Evolutionary conservation across 805 yeast species (phyloP).

Genomic region (Yamadazyma akitaensis): DNA sequence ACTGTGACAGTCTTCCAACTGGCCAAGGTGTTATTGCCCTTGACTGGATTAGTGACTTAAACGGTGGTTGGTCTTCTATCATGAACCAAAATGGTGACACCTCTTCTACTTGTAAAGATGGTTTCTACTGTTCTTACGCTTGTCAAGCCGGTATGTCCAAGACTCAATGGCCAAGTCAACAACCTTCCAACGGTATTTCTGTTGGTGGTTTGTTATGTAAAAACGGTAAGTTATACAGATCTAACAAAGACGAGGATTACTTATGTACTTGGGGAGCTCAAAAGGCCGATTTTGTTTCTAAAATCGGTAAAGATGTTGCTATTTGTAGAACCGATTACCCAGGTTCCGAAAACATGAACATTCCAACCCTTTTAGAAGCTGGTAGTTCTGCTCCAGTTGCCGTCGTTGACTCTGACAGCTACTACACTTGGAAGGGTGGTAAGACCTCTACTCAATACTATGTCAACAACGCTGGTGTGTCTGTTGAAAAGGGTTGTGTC

Average conservation of each 20-base stretch:
- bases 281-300: conserved; percentile 64
- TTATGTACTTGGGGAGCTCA: conserved; percentile 87
- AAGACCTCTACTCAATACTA: conserved; percentile 93
- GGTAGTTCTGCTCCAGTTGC: conserved; percentile 67
- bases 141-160: conserved; percentile 99
- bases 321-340: conserved; percentile 99
- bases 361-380: conserved; percentile 79
- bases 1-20: conserved; percentile 68
- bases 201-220: conserved; percentile 91
- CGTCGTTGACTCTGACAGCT: conserved; percentile 72
- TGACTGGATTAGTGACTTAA: conserved; percentile 48
- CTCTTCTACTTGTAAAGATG: conserved; percentile 76
- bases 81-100: conserved; percentile 57
- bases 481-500: conserved; percentile 84
- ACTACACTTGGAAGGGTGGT: conserved; percentile 80
- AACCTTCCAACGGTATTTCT: conserved; percentile 86
- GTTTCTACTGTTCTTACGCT: conserved; percentile 94
- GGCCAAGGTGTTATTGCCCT: conserved; percentile 82
- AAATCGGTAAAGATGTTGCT: conserved; percentile 67
- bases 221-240: conserved; percentile 77
- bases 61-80: conserved; percentile 82
- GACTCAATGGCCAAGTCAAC: conserved; percentile 93
- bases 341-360: conserved; percentile 97
- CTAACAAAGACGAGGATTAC: conserved; percentile 59
- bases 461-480: conserved; percentile 94